These are phyloP conservation scores for Neoboletus subvelutipes DNA, from an alignment of 768 basidiomycete species.

Conservation along the genomic window DNA sequence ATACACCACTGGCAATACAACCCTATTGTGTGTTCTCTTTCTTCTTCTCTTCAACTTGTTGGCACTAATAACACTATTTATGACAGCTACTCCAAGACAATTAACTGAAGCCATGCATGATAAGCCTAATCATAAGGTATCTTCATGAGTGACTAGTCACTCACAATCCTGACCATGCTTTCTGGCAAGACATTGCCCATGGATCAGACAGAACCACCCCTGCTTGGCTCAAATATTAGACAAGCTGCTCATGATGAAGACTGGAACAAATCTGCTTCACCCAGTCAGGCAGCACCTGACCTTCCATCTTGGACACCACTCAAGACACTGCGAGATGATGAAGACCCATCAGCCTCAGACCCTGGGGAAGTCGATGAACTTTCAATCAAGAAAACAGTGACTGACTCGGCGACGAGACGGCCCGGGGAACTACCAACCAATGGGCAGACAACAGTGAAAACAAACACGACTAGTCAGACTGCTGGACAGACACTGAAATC, in stretches of 20 bases:
- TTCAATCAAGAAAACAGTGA: neutral
- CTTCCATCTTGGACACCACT: constrained; percentile 28
- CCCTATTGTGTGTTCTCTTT: constrained; percentile 15
- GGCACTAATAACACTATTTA: neutral
- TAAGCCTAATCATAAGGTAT: constrained; percentile 14
- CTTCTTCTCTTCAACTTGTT: neutral
- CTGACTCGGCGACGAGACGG: neutral
- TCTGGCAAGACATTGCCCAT: constrained; percentile 13
- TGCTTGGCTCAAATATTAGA: neutral
- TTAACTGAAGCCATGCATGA: constrained; percentile 5
- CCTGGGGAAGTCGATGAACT: constrained; percentile 11
- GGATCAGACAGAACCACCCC: constrained; percentile 2
- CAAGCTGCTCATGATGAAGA: neutral
- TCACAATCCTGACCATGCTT: constrained; percentile 5
- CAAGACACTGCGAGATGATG: neutral
- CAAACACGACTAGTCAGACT: neutral
- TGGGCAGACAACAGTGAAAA: neutral
- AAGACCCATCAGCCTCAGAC: constrained; percentile 3
- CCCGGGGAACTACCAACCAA: neutral
- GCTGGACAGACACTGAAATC: neutral
- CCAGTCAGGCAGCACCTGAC: constrained; percentile 10
- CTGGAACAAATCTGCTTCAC: neutral
- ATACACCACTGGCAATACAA: neutral
- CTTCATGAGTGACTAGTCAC: neutral
- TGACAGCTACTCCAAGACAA: constrained; percentile 21